These are phyloP conservation scores for Glebionis coronaria DNA, from an alignment of 129 eudicot genomes.

Conservation along the genomic window DNA sequence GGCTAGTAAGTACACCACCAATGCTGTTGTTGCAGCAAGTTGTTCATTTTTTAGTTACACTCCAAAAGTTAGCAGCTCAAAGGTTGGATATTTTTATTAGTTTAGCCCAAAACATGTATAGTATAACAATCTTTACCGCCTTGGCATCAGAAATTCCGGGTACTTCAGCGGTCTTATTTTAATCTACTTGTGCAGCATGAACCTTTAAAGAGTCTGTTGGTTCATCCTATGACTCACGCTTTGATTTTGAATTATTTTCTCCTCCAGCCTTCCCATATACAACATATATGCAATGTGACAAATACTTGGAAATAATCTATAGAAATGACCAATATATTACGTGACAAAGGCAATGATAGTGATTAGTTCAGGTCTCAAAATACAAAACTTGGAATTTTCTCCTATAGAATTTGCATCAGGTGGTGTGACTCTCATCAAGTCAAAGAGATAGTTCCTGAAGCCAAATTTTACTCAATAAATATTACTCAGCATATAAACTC, in stretches of 20 bases:
- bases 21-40: too few species aligned
- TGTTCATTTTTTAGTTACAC: too few species aligned
- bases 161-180: conserved; percentile 27
- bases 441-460: conserved; percentile 88
- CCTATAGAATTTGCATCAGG: conserved; percentile 97
- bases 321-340: conserved; percentile 31
- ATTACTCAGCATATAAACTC: background rate
- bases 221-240: conserved; percentile 33
- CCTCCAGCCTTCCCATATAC: conserved; percentile 58
- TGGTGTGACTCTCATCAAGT: conserved; percentile 98
- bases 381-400: conserved; percentile 85
- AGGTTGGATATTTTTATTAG: too few species aligned
- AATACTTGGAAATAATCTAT: background rate
- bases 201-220: conserved; percentile 38
- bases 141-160: conserved; percentile 28
- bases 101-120: background rate
- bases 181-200: conserved; percentile 34
- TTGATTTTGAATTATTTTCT: conserved; percentile 44
- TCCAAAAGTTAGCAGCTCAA: too few species aligned
- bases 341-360: conserved; percentile 79
- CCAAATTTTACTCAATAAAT: background rate
- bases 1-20: too few species aligned
- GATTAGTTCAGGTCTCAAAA: conserved; percentile 86
- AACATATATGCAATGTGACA: conserved; percentile 14
- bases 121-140: too few species aligned